Percentiles rank a stretch among this genome's conserved stretches.
phyloP scores from a whole-genome alignment of 352 stramenopile genomes.

The Phytophthora palmivora region DNA sequence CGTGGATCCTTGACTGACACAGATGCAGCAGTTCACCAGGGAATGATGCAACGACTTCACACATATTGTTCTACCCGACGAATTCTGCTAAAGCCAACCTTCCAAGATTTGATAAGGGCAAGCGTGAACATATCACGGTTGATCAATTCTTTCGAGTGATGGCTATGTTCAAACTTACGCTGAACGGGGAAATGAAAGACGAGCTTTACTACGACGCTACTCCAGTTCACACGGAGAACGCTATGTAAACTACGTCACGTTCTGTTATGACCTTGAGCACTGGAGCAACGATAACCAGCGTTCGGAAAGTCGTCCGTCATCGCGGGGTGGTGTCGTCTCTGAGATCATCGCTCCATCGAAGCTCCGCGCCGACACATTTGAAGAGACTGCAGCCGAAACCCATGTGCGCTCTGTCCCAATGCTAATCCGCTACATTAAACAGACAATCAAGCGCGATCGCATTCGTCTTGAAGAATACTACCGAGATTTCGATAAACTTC shows the following conservation, averaged over 20 bases:
- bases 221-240: conserved; percentile 72
- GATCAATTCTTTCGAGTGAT: conserved; percentile 88
- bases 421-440: conserved; percentile 83
- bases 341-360: conserved; percentile 69
- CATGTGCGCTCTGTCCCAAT: conserved; percentile 66
- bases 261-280: conserved; percentile 81
- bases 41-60: conserved; percentile 71
- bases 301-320: conserved; percentile 42
- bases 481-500: conserved; percentile 85
- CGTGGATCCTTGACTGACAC: conserved; percentile 60
- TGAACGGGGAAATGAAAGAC: conserved; percentile 58
- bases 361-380: conserved; percentile 47
- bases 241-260: conserved; percentile 88
- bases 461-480: conserved; percentile 87
- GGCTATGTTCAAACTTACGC: conserved; percentile 76
- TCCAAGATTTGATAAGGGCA: conserved; percentile 83
- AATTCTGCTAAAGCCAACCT: conserved; percentile 80
- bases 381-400: conserved; percentile 35
- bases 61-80: conserved; percentile 63
- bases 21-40: conserved; percentile 50
- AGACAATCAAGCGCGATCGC: conserved; percentile 80
- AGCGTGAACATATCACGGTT: conserved; percentile 78
- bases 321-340: conserved; percentile 48
- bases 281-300: conserved; percentile 48
- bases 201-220: conserved; percentile 74